Evolutionary conservation across 2,329 filamentous ascomycete genomes (phyloP), one percentile per base, ranked within the genome.

Genomic region (Hypomyces perniciosus): DNA sequence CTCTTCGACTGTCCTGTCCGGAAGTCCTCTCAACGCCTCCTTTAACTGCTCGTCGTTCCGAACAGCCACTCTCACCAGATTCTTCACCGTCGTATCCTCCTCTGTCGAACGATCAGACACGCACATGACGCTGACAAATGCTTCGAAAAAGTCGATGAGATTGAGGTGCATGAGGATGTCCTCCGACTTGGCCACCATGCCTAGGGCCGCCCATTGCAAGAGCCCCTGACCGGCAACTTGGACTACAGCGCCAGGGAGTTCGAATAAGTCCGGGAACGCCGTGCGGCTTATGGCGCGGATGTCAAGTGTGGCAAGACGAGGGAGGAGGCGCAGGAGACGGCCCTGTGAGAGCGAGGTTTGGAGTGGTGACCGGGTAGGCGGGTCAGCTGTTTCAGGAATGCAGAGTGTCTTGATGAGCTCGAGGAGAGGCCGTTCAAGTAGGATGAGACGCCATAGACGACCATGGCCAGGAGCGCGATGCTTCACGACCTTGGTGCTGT

Each of bases 61-160:
- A 2, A 65, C 62, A 29, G 76, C 77, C 12, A 69, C 64, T 33
- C 59, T 60, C n/a, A 80, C 61, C 4, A 80, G 53, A 7, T 61
- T 62, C 29, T 67, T 62, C 2, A 75, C 61, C 6, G 66, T 60
- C 4, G 61, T 62, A 20, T 73, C 65, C 51, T 69, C 69, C 46
- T 67, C 64, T 0, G 52, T 35, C 1, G 63, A 66, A 45, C 62
- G 68, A 10, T 64, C 66, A 1, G 72, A 66, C 4, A 74, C 62
- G 10, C 74, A 65, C 67, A 79, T 70, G 33, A 77, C 66, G 45
- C 70, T 74, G 29, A 80, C 63, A 20, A 80, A 65, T 6, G 68
- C 65, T 64, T 80, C 75, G 57, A 77, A 77, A 53, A 79, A 81
- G 54, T 79, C 75, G n/a, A 78, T 63, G 20, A 80, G 67, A 48